These are phyloP conservation scores for Myxozyma lipomycoides DNA, from an alignment of 805 yeast species.

Conservation along the genomic window DNA sequence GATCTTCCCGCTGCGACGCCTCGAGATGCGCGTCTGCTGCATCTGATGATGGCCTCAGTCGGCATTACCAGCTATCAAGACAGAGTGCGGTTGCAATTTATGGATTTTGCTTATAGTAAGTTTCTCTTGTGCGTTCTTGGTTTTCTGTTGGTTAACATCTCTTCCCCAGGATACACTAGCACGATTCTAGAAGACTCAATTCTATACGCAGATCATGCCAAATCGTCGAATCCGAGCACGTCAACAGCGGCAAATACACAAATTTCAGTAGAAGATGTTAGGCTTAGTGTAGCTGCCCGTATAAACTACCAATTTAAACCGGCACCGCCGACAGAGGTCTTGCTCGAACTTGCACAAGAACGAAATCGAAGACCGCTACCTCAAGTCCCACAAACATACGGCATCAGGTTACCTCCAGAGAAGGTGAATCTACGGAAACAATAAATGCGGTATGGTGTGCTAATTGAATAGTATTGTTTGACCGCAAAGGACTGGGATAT, in stretches of 20 bases:
- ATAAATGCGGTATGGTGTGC: background rate
- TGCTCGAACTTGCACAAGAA: conserved; percentile 88
- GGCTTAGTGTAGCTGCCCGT: conserved; percentile 88
- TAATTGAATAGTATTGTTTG: conserved; percentile 56
- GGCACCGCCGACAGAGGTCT: conserved; percentile 85
- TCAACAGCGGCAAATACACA: conserved; percentile 15
- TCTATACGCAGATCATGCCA: conserved; percentile 74
- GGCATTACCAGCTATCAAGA: conserved; percentile 90
- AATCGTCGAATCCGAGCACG: conserved; percentile 29
- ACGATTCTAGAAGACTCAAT: conserved; percentile 86
- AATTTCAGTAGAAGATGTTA: conserved; percentile 83
- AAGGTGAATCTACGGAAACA: conserved; percentile 34
- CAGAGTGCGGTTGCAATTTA: conserved; percentile 88
- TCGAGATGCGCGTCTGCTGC: conserved; percentile 85
- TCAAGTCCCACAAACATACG: conserved; percentile 76
- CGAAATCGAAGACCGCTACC: conserved; percentile 87
- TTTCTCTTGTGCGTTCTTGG: conserved; percentile 5
- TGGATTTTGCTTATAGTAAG: conserved; percentile 84
- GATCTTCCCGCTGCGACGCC: conserved; percentile 44
- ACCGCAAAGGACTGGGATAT: conserved; percentile 73
- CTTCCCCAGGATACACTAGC: conserved; percentile 60
- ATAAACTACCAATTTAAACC: conserved; percentile 97
- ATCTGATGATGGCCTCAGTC: conserved; percentile 87
- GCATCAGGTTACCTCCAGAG: conserved; percentile 93
- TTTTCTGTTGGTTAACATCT: background rate